Conservation (phyloP, 345 rosid species). For the Eucalyptus sp. region DNA sequence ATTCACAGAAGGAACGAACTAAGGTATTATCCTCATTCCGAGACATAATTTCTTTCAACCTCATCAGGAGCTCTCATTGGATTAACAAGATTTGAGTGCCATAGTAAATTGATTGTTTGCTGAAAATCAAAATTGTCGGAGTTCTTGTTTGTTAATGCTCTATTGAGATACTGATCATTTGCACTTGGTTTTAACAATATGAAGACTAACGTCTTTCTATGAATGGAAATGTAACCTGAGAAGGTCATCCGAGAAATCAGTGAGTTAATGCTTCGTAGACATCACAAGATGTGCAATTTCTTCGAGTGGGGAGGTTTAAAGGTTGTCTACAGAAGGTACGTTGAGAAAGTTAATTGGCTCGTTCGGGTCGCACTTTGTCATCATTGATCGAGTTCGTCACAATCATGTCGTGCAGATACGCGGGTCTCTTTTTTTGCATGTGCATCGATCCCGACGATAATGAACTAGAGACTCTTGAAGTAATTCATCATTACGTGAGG, state of each 20-base stretch:
- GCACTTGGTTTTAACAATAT: neutral
- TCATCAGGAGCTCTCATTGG: neutral
- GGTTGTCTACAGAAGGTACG: slow-evolving; percentile 79
- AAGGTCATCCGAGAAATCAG: slow-evolving; percentile 88
- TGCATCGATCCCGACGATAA: slow-evolving; percentile 81
- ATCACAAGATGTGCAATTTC: slow-evolving; percentile 84
- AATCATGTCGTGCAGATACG: slow-evolving; percentile 35
- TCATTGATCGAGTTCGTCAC: neutral
- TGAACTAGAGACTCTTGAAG: slow-evolving; percentile 73
- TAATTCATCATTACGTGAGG: slow-evolving; percentile 90
- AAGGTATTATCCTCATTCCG: slow-evolving; percentile 21
- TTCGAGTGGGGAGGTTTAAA: slow-evolving; percentile 92
- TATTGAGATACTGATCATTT: too few relatives aligned
- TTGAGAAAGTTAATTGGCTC: neutral
- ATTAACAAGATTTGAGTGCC: neutral
- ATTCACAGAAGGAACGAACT: slow-evolving; percentile 81
- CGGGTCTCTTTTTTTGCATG: slow-evolving; percentile 94
- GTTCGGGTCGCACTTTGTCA: neutral
- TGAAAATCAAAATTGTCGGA: neutral
- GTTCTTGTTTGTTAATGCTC: neutral
- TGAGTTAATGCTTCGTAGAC: slow-evolving; percentile 65
- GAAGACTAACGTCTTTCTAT: neutral
- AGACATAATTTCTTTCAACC: neutral
- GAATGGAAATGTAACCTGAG: neutral
- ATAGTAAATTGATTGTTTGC: neutral